Conservation (phyloP, 192 early-diverging fungal genomes). For the Coemansia sp. region DNA sequence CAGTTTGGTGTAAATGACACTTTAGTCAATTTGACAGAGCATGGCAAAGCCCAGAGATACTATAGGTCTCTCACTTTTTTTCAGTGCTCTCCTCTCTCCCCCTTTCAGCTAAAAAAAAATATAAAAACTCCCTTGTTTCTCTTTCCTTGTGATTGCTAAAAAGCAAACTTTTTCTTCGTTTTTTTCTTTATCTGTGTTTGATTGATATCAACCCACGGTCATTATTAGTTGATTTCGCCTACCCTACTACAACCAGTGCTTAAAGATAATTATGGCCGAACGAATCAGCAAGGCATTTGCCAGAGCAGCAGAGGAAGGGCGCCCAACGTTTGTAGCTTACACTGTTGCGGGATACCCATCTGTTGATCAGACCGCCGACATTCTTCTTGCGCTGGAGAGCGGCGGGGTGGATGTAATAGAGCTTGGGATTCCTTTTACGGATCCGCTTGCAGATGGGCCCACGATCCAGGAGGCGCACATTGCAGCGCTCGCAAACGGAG, state of each 20-base stretch:
- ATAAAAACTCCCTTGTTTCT: not conserved
- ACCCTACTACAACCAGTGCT: not conserved
- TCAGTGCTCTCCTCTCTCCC: too few species aligned
- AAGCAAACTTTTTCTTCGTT: not conserved
- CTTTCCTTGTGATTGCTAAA: not conserved
- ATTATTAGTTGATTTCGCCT: not conserved
- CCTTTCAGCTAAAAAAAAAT: too few species aligned
- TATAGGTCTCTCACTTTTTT: not conserved
- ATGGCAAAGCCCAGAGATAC: not conserved
- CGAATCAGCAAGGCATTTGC: constrained; percentile 45
- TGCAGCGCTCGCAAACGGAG: constrained; percentile 75
- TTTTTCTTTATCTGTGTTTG: not conserved
- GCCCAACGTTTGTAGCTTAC: constrained; percentile 91
- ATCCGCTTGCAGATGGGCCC: constrained; percentile 96
- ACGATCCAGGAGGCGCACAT: constrained; percentile 90
- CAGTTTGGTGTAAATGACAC: too few species aligned
- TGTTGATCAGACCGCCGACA: constrained; percentile 75
- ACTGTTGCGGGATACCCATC: constrained; percentile 91
- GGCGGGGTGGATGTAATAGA: constrained; percentile 97
- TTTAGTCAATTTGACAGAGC: too few species aligned
- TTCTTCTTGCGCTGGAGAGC: constrained; percentile 82
- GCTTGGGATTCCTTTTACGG: constrained; percentile 96
- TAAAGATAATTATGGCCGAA: constrained; percentile 22
- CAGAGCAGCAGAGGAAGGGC: constrained; percentile 41
- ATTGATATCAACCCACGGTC: not conserved